Conservation (phyloP, 176 grass and related monocot genomes). For the Oryza nivara region DNA sequence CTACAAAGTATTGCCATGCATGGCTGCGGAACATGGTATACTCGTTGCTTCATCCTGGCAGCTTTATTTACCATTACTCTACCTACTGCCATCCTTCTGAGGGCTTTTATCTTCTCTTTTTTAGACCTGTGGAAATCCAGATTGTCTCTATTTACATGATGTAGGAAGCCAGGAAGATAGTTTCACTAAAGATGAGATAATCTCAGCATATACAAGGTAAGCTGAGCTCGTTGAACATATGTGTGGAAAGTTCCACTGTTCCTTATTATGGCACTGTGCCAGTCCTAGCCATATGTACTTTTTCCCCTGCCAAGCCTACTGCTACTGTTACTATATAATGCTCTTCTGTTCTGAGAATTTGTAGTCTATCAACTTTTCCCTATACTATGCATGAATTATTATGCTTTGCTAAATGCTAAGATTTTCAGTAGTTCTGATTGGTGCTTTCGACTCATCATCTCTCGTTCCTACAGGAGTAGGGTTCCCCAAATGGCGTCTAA, state of each 20-base stretch:
- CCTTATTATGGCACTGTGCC: slow-evolving; percentile 1
- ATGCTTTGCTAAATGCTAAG: slow-evolving; percentile 37
- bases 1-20: slow-evolving; percentile 98
- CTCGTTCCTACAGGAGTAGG: slow-evolving; percentile 72
- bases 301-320: slow-evolving; percentile 1
- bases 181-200: slow-evolving; percentile 99
- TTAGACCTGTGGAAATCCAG: slow-evolving; percentile 94
- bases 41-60: slow-evolving; percentile 27
- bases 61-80: slow-evolving; percentile 30
- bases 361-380: neutral
- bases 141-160: slow-evolving; percentile 99
- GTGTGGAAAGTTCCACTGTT: slow-evolving; percentile 8
- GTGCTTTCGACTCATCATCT: slow-evolving; percentile 27
- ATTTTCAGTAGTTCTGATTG: slow-evolving; percentile 16
- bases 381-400: slow-evolving; percentile 12
- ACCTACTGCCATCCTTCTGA: slow-evolving; percentile 36
- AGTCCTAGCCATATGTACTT: neutral
- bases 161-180: slow-evolving; percentile 93
- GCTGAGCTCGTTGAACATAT: slow-evolving; percentile 18
- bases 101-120: slow-evolving; percentile 43
- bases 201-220: slow-evolving; percentile 98
- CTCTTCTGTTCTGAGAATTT: slow-evolving; percentile 2
- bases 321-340: neutral
- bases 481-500: slow-evolving; percentile 83
- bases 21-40: slow-evolving; percentile 97